Conservation (phyloP, 2,329 filamentous ascomycete species). For the Lomentospora prolificans region DNA sequence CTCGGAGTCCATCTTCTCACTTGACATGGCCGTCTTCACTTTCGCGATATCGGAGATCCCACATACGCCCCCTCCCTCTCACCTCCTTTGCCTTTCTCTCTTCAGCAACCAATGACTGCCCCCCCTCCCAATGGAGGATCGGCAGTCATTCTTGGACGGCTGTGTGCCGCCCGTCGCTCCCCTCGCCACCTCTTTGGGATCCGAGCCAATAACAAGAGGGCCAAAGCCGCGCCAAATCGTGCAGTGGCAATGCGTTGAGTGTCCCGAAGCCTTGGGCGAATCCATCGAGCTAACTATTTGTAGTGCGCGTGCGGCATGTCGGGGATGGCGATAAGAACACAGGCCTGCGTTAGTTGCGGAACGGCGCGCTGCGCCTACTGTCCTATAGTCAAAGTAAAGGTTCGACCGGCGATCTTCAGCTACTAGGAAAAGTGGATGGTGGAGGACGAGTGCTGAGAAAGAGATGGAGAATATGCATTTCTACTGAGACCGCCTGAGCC, state of each 20-base stretch:
- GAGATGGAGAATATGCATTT: too few relatives aligned
- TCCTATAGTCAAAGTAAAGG: background rate
- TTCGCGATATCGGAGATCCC: too few relatives aligned
- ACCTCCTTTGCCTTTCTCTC: too few relatives aligned
- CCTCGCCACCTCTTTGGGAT: background rate
- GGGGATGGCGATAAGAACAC: background rate
- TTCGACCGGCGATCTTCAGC: background rate
- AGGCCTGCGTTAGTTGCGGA: background rate
- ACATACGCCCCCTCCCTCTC: too few relatives aligned
- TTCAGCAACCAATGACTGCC: too few relatives aligned
- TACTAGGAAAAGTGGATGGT: background rate
- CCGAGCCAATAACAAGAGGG: background rate
- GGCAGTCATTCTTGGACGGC: too few relatives aligned
- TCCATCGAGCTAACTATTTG: background rate
- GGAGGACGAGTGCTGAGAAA: too few relatives aligned
- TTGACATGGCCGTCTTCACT: too few relatives aligned
- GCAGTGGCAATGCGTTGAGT: slow-evolving; percentile 3
- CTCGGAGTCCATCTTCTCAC: too few relatives aligned
- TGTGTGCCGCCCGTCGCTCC: too few relatives aligned
- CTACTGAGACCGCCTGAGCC: too few relatives aligned
- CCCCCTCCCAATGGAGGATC: too few relatives aligned
- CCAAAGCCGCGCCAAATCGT: background rate
- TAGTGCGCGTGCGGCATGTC: background rate
- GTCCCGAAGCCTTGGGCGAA: background rate
- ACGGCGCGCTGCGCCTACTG: background rate